Evolutionary conservation across 2,329 filamentous ascomycete genomes (phyloP), one percentile per base, ranked within the genome.

Genomic region (Xylariaceae sp.): DNA sequence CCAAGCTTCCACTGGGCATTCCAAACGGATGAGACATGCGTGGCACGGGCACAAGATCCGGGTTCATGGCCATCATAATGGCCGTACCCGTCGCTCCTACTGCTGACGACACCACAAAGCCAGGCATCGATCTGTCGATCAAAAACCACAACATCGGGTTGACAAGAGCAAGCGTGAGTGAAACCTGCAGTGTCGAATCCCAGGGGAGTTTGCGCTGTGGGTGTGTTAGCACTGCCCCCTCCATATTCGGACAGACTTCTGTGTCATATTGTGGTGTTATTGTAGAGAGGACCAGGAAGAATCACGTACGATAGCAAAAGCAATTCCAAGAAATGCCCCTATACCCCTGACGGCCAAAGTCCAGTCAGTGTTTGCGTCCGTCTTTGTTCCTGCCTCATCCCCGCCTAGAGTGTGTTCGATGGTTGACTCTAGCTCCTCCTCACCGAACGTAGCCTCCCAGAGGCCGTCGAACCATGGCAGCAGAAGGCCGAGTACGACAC

Each of bases 141-240:
- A 97, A 74, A 66, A 95, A 98, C 93, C 93, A 98, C 15, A 98
- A 71, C 9, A 93, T 85, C 1, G 93, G 91, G 61, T 97, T 97
- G 16, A 86, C 88, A 45, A 97, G 79, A 17, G 89, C 87, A 37
- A 98, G 81, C 1, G 90, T 93, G 19, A 94, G 66, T 1, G 90
- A 94, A 16, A 94, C 82, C 65, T 98, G 93, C n/a, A 95, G 79
- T 1, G 89, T 93, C 8, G 90, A 96, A 55, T 90, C 79, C 93
- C 93, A 98, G 1, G 89, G 87, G 9, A 96, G 78, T 64, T 87
- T 88, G 50, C 93, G 84, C 88, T 94, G 54, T 36, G 24, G 19
- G 38, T 47, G 51, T 44, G 42, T 41, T 15, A 51, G 46, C 19
- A 37, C n/a, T n/a, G n/a, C n/a, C n/a, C n/a, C n/a, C n/a, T n/a